Evolutionary conservation across 78 protist genomes (phyloP), one percentile per base, ranked within the genome.

Genomic region (Dictyostelium capitatum): DNA sequence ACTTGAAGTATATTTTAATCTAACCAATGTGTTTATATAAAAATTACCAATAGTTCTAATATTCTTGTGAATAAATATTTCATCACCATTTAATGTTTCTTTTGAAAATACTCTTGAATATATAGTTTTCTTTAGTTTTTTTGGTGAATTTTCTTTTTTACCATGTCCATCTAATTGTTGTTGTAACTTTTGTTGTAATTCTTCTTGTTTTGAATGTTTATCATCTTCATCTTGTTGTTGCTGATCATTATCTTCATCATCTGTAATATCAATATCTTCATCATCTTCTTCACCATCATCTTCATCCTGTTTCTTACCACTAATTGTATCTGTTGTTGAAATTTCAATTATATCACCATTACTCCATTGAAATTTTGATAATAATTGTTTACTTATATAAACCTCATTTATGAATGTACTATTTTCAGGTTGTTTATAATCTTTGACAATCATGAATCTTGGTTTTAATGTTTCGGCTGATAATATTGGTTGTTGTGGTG

Each of bases 291-390:
- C 75, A 1, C 30, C 75, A 14, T 25, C 32, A 8, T n/a, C 30
- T 0, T 50, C 11, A 48, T 75, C 1, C 17, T 75, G n/a, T 15
- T 77, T 43, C 47, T 73, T 37, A 14, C 51, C 51, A 6, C 14
- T 77, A 28, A 43, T 6, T 46, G 17, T 25, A 17, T 47, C 47
- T 32, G 17, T 32, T 43, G 56, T 20, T 80, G 87, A 80, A 7
- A 85, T 85, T 28, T 85, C 80, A 25, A 85, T 53, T 28, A 85
- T 85, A 30, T 85, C 82, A 46, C 83, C 83, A 56, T 23, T 9
- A 56, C 75, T 85, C 92, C 92, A 85, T 23, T 85, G 64, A 62
- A 74, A 85, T 59, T 25, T 11, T 10, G 54, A 23, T 37, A 85
- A n/a, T 57, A 62, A n/a, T 2, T 85, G 28, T 53, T 28, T 74